Evolutionary conservation across 192 early-diverging fungal species (phyloP), one percentile per base, ranked within the genome.

Genomic region (Coemansia sp.): DNA sequence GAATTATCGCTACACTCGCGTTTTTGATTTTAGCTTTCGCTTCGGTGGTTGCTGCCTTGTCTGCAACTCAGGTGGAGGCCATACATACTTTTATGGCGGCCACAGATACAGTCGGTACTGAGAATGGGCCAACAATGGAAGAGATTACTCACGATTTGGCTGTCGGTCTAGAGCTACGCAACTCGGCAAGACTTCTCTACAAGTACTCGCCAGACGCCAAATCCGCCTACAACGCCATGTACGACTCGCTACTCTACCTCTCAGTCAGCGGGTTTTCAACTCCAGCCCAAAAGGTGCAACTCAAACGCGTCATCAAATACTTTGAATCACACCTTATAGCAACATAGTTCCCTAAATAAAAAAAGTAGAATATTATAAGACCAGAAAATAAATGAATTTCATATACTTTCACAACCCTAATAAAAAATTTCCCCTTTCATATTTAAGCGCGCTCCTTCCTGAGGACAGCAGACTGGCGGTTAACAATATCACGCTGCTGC

Each of bases 401-500:
- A 42, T 42, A 15, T 42, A 42, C 40, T 15, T 53, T 51, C 13
- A 20, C 4, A 36, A 36, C 34, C 34, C 34, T 36, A 36, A 36
- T 36, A 36, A 36, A 36, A 5, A 36, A 8, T 36, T 8, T 8
- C 34, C 34, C 32, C 8, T 8, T 8, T 36, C 34, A 24, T 32
- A 17, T 69, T 83, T 75, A 77, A 45, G 75, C 75, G 44, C 72
- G 75, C 75, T 83, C 75, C 80, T 83, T 83, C 66, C 65, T 75
- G 51, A 83, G 65, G 42, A 72, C 67, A 50, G 80, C 80, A 62
- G 73, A 67, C 63, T 77, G 75, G 69, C 75, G 80, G 63, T 83
- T 69, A 32, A 83, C 75, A 31, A 83, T 72, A 64, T 39, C 55
- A 61, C 80, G 80, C 75, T 77, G 80, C 86, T 95, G 88, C 88